A percentile compares a stretch with the other conserved stretches of the same genome.
Conservation (phyloP, 2,329 filamentous ascomycete genomes). For the Penicillium aurantiogriseum region DNA sequence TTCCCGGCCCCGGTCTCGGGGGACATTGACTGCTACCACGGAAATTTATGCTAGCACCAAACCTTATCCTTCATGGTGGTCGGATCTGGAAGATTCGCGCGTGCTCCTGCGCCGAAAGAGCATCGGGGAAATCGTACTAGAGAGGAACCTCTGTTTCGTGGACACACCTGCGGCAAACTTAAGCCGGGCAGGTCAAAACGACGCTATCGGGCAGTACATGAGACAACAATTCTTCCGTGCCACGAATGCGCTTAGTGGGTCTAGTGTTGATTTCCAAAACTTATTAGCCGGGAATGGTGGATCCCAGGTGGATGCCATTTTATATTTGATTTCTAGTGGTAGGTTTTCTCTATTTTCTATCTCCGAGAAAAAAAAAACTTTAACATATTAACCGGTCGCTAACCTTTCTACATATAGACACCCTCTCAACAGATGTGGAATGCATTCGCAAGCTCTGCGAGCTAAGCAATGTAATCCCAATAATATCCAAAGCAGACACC, state of each 20-base stretch:
- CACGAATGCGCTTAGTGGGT: slow-evolving; percentile 60
- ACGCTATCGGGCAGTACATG: slow-evolving; percentile 67
- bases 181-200: slow-evolving; percentile 53
- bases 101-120: slow-evolving; percentile 65
- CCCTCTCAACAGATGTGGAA: slow-evolving; percentile 65
- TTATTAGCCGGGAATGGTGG: slow-evolving; percentile 80
- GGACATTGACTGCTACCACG: slow-evolving; percentile 44
- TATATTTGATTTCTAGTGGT: slow-evolving; percentile 79
- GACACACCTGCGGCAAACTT: slow-evolving; percentile 69
- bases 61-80: slow-evolving; percentile 88
- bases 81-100: slow-evolving; percentile 67
- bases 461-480: slow-evolving; percentile 79
- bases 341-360: slow-evolving; percentile 33
- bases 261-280: slow-evolving; percentile 71
- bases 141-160: slow-evolving; percentile 91
- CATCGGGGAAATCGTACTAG: slow-evolving; percentile 72
- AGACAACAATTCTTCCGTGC: slow-evolving; percentile 66
- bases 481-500: slow-evolving; percentile 75
- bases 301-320: slow-evolving; percentile 75
- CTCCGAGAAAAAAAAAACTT: not conserved
- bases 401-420: slow-evolving; percentile 42
- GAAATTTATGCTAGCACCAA: slow-evolving; percentile 79
- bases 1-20: slow-evolving; percentile 23
- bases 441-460: slow-evolving; percentile 67
- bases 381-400: not conserved